Conservation (phyloP, 257 asterid species). For the Lavandula angustifolia region DNA sequence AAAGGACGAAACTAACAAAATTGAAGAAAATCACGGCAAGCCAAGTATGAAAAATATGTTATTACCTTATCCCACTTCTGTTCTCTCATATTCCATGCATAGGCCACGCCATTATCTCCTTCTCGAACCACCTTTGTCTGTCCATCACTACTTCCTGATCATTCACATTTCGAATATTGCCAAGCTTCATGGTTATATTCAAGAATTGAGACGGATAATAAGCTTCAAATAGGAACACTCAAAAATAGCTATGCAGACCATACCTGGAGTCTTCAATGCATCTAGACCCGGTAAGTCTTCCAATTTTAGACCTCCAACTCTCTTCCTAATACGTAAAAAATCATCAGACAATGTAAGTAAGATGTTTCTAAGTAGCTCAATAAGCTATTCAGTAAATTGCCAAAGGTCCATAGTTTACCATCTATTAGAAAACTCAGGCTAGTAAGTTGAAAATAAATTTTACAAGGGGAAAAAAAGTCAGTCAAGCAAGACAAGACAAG, state of each 20-base stretch:
- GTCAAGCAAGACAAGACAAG: not conserved
- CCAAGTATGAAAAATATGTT: slow-evolving; percentile 12
- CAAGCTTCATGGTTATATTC: slow-evolving; percentile 26
- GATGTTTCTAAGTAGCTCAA: slow-evolving; percentile 19
- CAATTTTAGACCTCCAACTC: slow-evolving; percentile 92
- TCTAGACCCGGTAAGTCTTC: slow-evolving; percentile 94
- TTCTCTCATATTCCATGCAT: slow-evolving; percentile 87
- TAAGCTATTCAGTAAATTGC: slow-evolving; percentile 15
- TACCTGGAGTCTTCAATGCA: slow-evolving; percentile 86
- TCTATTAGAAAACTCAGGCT: slow-evolving; percentile 5
- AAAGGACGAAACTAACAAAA: slow-evolving; percentile 16
- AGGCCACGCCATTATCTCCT: slow-evolving; percentile 99
- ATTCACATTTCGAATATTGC: slow-evolving; percentile 32
- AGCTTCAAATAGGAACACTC: slow-evolving; percentile 15
- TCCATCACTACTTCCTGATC: slow-evolving; percentile 87
- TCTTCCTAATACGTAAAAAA: slow-evolving; percentile 59
- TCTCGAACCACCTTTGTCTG: slow-evolving; percentile 93
- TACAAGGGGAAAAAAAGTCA: not conserved
- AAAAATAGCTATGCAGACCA: slow-evolving; percentile 12
- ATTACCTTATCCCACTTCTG: slow-evolving; percentile 92
- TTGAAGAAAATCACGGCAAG: slow-evolving; percentile 24
- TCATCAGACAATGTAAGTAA: slow-evolving; percentile 1
- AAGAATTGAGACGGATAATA: slow-evolving; percentile 10
- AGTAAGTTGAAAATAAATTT: not conserved
- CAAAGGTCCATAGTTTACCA: not conserved